Percentiles rank a stretch among this genome's conserved stretches.
Evolutionary conservation across 2,329 filamentous ascomycete species (phyloP).

Genomic region (Laburnicola sp.): DNA sequence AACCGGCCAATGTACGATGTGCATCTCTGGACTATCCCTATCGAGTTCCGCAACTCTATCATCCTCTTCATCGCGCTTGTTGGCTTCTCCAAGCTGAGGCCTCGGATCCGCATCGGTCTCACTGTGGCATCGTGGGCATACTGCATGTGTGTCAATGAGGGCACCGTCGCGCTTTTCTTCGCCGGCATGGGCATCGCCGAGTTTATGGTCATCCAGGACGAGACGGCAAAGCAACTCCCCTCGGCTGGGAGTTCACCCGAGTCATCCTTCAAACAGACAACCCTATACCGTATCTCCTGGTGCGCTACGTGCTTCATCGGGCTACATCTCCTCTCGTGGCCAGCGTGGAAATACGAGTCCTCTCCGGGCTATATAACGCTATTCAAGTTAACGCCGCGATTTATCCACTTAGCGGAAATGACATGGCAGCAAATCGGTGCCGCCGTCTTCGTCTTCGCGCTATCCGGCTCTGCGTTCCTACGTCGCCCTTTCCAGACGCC

Average conservation of each 20-base stretch:
- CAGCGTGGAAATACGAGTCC: constrained; percentile 46
- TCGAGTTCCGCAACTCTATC: constrained; percentile 31
- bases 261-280: constrained; percentile 1
- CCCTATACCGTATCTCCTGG: constrained; percentile 2
- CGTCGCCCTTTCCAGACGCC: constrained; percentile 48
- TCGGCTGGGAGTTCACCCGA: neutral
- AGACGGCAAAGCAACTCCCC: constrained; percentile 5
- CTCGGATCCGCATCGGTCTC: constrained; percentile 16
- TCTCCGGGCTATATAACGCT: constrained; percentile 60
- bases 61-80: constrained; percentile 27
- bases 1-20: constrained; percentile 23
- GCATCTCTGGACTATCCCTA: constrained; percentile 33
- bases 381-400: constrained; percentile 53
- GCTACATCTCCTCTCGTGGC: constrained; percentile 57
- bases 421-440: constrained; percentile 62
- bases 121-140: constrained; percentile 17
- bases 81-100: constrained; percentile 18
- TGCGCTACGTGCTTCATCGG: constrained; percentile 48
- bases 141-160: constrained; percentile 20
- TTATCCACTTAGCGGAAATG: constrained; percentile 56
- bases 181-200: constrained; percentile 27
- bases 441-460: constrained; percentile 33
- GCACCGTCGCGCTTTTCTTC: constrained; percentile 28
- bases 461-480: constrained; percentile 20
- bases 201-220: constrained; percentile 20